Conservation (phyloP, 2,329 filamentous ascomycete genomes). For the Fusarium scirpi region DNA sequence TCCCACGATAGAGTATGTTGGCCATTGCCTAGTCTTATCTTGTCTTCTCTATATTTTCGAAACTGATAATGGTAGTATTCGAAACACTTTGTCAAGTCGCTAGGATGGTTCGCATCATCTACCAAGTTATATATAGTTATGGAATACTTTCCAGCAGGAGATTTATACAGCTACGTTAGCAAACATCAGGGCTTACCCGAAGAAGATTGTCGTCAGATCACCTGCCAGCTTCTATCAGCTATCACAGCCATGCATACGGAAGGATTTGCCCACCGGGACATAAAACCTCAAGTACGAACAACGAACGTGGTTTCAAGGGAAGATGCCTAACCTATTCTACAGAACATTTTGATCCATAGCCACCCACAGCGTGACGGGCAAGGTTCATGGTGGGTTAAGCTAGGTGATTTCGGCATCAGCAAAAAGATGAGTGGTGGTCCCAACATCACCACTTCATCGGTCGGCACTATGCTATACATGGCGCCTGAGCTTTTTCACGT, state of each 20-base stretch:
- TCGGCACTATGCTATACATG: not conserved
- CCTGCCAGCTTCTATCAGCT: not conserved
- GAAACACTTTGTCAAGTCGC: not conserved
- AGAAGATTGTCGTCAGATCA: not conserved
- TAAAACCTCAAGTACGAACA: not conserved
- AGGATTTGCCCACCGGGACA: not conserved
- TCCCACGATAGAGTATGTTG: conserved; percentile 1
- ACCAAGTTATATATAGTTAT: not conserved
- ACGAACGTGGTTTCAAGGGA: not conserved
- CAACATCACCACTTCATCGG: not conserved
- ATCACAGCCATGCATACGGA: not conserved
- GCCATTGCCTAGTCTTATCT: not conserved
- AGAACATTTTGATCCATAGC: not conserved
- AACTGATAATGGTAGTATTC: not conserved
- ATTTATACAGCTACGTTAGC: not conserved
- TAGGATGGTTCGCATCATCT: not conserved
- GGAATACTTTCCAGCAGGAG: not conserved
- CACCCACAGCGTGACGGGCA: not conserved
- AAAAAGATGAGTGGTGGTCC: not conserved
- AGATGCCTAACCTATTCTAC: not conserved
- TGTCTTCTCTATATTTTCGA: not conserved
- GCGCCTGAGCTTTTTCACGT: not conserved
- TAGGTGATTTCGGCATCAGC: conserved; percentile 6
- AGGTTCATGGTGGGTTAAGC: conserved; percentile 1
- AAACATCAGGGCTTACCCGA: not conserved